Conservation (phyloP, 2,329 filamentous ascomycete genomes). For the Colletotrichum australisinense region DNA sequence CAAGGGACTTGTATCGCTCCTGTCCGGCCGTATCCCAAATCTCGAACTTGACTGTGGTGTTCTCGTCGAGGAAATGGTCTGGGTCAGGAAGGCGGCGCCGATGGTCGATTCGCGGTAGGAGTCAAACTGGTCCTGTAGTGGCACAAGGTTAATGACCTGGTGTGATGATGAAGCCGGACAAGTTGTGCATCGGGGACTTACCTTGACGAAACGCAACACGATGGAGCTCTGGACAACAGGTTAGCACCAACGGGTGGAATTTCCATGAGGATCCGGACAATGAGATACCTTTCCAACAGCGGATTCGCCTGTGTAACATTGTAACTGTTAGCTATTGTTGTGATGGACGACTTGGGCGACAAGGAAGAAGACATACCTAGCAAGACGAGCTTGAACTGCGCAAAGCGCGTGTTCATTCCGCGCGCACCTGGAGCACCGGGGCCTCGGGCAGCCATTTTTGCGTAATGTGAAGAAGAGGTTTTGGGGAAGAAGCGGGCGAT, state of each 20-base stretch:
- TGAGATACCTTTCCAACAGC: constrained; percentile 91
- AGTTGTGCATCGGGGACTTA: constrained; percentile 53
- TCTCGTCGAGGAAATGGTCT: constrained; percentile 99
- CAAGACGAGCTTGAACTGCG: constrained; percentile 98
- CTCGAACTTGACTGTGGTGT: constrained; percentile 99
- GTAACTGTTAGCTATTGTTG: constrained; percentile 10
- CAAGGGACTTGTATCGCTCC: constrained; percentile 98
- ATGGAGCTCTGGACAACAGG: constrained; percentile 81
- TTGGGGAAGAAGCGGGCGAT: constrained; percentile 38
- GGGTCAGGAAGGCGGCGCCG: constrained; percentile 97
- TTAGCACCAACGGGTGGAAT: constrained; percentile 20
- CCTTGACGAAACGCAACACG: constrained; percentile 98
- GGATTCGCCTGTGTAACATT: constrained; percentile 81
- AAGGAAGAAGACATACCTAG: constrained; percentile 73
- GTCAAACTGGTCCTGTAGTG: constrained; percentile 93
- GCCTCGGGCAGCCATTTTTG: constrained; percentile 86
- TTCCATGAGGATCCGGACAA: constrained; percentile 2
- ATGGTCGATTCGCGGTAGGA: constrained; percentile 97
- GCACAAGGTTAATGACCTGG: constrained; percentile 16
- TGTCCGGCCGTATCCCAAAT: constrained; percentile 99
- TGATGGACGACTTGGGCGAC: not conserved
- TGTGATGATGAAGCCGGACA: not conserved
- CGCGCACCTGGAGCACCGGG: constrained; percentile 60
- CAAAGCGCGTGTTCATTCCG: constrained; percentile 85
- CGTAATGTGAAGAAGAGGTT: constrained; percentile 40